Base-by-base conservation (phyloP, 73 alveolate species). In the Diophrys sp. region DNA sequence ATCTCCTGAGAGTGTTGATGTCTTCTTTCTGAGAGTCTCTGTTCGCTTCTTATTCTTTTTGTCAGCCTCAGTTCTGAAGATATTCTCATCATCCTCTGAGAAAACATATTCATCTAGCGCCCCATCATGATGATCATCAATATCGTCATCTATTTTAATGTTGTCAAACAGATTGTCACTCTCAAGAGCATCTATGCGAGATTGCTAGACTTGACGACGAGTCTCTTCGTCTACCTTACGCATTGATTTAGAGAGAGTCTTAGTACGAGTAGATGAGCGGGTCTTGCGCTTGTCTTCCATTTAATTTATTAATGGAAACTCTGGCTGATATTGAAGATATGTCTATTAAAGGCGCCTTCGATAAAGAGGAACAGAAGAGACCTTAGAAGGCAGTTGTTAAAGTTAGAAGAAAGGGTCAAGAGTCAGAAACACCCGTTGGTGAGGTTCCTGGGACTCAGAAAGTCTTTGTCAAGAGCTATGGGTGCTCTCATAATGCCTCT, bases 401-500 rank as follows among this genome's bases (percentile, higher is more conserved):
- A 44, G 33, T 44, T 18, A 62, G 24, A n/a, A 67, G 33, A 32
- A 67, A 77, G 69, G 34, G 31, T 33, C 54, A 56, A 30, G 81
- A 73, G 75, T 85, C 74, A 53, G 33, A 44, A 25, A 56, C 25
- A 31, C 27, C 77, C 14, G 62, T 68, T 76, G 32, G 77, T 23
- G 26, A 70, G 34, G 82, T 90, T 1, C 98, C 98, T 0, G 98
- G 98, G 31, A 70, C 71, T 77, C 90, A 89, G 76, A 91, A 90
- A 33, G 84, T 93, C 14, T 91, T 76, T 75, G 96, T 96, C 5
- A 96, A 96, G 84, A 96, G 98, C 29, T 92, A 91, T 75, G 99
- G 99, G 31, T 96, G 99, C 87, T 94, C 98, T 1, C 99, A 96
- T 83, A 96, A 96, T 82, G 94, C 94, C 75, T 83, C 96, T 29